These are phyloP conservation scores for Papilionanthe hybrid DNA, from an alignment of 116 monocot genomes.

Conservation along the genomic window DNA sequence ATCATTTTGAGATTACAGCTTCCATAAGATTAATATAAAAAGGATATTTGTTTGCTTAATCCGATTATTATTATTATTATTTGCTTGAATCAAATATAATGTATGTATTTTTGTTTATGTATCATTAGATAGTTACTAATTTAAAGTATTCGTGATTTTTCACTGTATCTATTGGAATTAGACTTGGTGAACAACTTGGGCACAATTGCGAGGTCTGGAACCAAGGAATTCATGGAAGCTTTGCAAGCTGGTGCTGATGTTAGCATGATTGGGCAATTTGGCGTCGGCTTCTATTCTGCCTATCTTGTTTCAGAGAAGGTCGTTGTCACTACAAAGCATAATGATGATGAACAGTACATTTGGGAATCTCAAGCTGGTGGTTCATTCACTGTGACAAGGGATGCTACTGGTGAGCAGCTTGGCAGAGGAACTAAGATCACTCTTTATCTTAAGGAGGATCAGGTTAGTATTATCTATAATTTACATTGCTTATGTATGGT, in stretches of 20 bases:
- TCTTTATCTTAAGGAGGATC: constrained; percentile 26
- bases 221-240: constrained; percentile 33
- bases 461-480: background rate
- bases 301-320: constrained; percentile 30
- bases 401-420: constrained; percentile 19
- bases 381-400: constrained; percentile 27
- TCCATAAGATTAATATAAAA: no score
- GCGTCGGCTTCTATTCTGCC: constrained; percentile 27
- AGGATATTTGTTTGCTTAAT: no score
- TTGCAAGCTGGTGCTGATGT: constrained; percentile 29
- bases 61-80: no score
- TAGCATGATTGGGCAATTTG: constrained; percentile 33
- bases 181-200: constrained; percentile 33
- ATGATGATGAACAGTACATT: constrained; percentile 27
- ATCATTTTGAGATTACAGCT: no score
- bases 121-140: no score
- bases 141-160: no score
- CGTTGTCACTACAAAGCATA: constrained; percentile 27
- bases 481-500: no score
- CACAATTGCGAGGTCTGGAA: constrained; percentile 26
- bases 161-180: background rate
- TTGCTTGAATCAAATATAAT: no score
- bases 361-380: constrained; percentile 35
- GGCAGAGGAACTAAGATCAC: constrained; percentile 29
- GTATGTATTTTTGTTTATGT: no score